A percentile compares a stretch with the other conserved stretches of the same genome.
Evolutionary conservation across 305 asterid genomes (phyloP).

Genomic region (Fraxinus latifolia): DNA sequence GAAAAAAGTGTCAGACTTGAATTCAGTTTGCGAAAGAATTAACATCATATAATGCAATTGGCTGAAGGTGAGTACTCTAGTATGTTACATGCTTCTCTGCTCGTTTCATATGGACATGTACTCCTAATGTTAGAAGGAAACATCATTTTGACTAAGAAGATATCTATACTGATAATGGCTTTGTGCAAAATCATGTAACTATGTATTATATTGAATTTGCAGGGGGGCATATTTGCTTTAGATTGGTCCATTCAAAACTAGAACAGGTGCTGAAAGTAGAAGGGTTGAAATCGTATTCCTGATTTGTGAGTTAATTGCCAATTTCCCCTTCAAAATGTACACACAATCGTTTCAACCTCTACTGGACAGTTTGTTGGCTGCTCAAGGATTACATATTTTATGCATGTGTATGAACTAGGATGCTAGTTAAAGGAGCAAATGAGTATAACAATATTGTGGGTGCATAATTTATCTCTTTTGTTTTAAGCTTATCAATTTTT

Average conservation of each 20-base stretch:
- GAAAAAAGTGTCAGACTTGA: conserved; percentile 54
- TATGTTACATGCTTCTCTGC: neutral
- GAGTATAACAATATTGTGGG: neutral
- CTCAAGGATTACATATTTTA: neutral
- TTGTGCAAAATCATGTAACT: neutral
- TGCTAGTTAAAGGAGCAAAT: neutral
- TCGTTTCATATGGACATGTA: neutral
- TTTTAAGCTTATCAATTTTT: neutral
- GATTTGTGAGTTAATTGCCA: neutral
- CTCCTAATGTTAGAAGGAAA: neutral
- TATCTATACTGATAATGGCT: neutral
- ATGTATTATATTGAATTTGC: conserved; percentile 9
- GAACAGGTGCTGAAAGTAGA: neutral
- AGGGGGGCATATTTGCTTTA: conserved; percentile 19
- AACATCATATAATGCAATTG: conserved; percentile 35
- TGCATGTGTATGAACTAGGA: neutral
- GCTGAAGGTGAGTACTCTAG: conserved; percentile 26
- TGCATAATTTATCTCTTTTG: neutral
- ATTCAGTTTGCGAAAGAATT: conserved; percentile 49
- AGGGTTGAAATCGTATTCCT: conserved; percentile 7
- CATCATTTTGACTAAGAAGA: neutral
- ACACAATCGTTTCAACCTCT: neutral
- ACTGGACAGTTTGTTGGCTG: neutral
- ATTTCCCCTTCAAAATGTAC: neutral
- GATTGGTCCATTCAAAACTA: neutral